phyloP scores from a whole-genome alignment of 768 basidiomycete genomes.

The Tricholoma sp. region DNA sequence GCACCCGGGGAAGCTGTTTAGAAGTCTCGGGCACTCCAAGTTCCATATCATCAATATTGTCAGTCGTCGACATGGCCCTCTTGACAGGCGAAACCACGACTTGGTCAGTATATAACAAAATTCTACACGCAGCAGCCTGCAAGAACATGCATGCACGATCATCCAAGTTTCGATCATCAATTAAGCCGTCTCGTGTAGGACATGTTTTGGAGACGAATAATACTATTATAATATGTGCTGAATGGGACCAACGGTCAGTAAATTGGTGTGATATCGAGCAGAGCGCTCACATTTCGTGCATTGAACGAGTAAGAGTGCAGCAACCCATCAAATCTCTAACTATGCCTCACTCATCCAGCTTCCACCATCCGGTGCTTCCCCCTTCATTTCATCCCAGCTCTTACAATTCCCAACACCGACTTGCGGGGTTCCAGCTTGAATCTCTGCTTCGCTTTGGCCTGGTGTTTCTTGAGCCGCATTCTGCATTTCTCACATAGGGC shows the following conservation, averaged over 20 bases:
- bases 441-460: slow-evolving; percentile 37
- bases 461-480: slow-evolving; percentile 38
- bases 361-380: background rate
- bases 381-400: background rate
- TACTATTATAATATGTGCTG: background rate
- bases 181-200: background rate
- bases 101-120: background rate
- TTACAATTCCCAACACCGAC: slow-evolving; percentile 7
- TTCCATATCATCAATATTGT: background rate
- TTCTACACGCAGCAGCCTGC: background rate
- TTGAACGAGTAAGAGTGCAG: background rate
- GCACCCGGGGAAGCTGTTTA: background rate
- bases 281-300: background rate
- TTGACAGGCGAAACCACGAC: background rate
- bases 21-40: background rate
- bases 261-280: background rate
- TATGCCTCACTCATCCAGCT: background rate
- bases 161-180: background rate
- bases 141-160: background rate
- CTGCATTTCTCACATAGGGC: slow-evolving; percentile 41
- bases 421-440: slow-evolving; percentile 40
- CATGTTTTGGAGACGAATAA: background rate
- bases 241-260: background rate
- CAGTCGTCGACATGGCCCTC: background rate
- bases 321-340: background rate